Percentiles rank a stretch among this genome's conserved stretches.
These are phyloP conservation scores for Candida sakaeoensis DNA, from an alignment of 805 yeast species.

Conservation along the genomic window DNA sequence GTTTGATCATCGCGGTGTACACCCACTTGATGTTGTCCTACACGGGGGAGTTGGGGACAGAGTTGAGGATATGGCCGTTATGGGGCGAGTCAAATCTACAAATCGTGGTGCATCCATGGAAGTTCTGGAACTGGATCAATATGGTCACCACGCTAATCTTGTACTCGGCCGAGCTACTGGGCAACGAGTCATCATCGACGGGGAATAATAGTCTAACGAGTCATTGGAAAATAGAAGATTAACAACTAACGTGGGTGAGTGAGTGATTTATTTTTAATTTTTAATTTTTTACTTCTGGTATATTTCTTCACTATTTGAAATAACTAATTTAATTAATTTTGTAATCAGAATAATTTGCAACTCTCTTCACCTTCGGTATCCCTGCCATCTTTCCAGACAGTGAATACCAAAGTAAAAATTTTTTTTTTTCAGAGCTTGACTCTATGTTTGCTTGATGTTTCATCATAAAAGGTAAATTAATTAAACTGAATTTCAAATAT, in stretches of 20 bases:
- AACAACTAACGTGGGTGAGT: no score
- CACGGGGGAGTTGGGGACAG: slow-evolving; percentile 67
- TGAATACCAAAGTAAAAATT: slow-evolving; percentile 23
- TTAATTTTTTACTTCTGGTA: neutral
- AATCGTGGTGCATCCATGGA: slow-evolving; percentile 67
- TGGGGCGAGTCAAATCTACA: slow-evolving; percentile 43
- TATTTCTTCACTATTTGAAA: neutral
- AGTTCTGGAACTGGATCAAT: slow-evolving; percentile 96
- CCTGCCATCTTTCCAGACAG: slow-evolving; percentile 48
- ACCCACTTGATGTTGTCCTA: slow-evolving; percentile 92
- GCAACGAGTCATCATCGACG: slow-evolving; percentile 26
- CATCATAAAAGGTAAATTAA: slow-evolving; percentile 47
- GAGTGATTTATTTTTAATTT: no score
- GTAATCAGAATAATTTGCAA: slow-evolving; percentile 48
- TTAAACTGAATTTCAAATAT: slow-evolving; percentile 5
- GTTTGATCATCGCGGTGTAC: slow-evolving; percentile 91
- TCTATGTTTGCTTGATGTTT: slow-evolving; percentile 78
- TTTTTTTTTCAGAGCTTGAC: slow-evolving; percentile 74
- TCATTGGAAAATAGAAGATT: slow-evolving; percentile 38
- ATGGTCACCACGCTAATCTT: slow-evolving; percentile 76
- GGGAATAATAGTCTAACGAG: slow-evolving; percentile 36
- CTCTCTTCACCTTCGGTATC: slow-evolving; percentile 57
- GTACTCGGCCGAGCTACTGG: slow-evolving; percentile 72
- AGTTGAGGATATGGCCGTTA: slow-evolving; percentile 56
- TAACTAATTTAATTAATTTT: slow-evolving; percentile 3